Evolutionary conservation across 805 yeast species (phyloP), one percentile per base, ranked within the genome.

Genomic region (Yamadazyma kitorensis): DNA sequence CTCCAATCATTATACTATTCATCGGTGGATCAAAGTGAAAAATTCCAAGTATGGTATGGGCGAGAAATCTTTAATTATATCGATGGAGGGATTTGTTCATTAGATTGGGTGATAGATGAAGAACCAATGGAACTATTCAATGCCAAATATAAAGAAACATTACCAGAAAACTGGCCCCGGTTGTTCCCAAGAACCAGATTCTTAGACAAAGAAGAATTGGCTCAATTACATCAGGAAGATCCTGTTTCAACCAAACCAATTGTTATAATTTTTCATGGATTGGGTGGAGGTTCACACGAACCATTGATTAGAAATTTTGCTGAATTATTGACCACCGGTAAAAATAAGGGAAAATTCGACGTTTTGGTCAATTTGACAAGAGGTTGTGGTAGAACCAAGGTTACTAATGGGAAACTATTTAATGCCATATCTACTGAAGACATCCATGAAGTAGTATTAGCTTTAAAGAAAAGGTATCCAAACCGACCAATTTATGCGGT

Each of bases 211-310:
- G 44, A 41, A 2, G 91, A 82, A 52, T 44, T 74, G 27, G 54
- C 46, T 47, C 31, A 47, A 33, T 24, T 36, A 17, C 41, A 39
- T 8, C 17, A 13, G 4, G 44, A 40, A 23, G 47, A 25, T 11
- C 61, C 60, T 13, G 29, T 27, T 4, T 24, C 36, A 9, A 45
- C 64, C 3, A 68, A 56, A 30, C 94, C 94, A 2, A 64, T 86
- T 49, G 62, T 82, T 12, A 71, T 86, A 19, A 59, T 76, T 3
- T 57, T 83, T 26, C 95, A 86, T 52, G 95, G 95, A 0, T 70
- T 86, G 24, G 80, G 85, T 2, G 95, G 95, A 5, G 93, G 95
- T 0, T 80, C 89, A n/a, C 84, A 81, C 42, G 95, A 86, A 52
- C 69, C 83, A 5, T 78, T 86, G 50, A 77, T 86, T 26, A 69